Base-by-base conservation (phyloP, 129 eudicot genomes). In the Gnaphalium uliginosum region DNA sequence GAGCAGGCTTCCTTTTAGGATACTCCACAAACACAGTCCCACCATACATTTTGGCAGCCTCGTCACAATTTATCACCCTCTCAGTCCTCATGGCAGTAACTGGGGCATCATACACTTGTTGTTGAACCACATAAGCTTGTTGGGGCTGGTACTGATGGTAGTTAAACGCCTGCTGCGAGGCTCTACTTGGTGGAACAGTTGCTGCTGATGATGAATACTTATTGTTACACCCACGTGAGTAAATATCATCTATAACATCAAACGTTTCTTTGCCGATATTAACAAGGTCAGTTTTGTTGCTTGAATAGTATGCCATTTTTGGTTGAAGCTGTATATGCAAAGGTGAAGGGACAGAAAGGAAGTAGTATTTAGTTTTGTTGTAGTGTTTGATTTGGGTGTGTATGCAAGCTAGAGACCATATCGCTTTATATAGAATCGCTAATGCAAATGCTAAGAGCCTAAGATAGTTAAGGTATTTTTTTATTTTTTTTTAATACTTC, bases 41-140 rank as follows among this genome's bases (percentile, higher is more conserved):
- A 30, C 78, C 81, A 4, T 69, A 85, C 41, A 68, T 77, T 37
- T 73, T 81, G 25, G 83, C 88, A 13, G 78, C 88, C 5, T 81
- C 78, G 14, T 67, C 24, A 70, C 78, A 60, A 1, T 26, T 79
- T 23, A 81, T 74, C 17, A 76, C 77, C 56, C 56, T 61, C 68
- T 75, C 76, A 54, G 76, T 60, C 39, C 35, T 79, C 65, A 9
- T 41, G 26, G 59, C 19, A 39, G 76, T 32, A 3, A 66, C 48
- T n/a, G 72, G 65, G 2, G 37, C 72, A 64, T 23, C 71, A 19
- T 43, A 74, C 26, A 37, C 74, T 68, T 17, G 81, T 50, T 68
- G 80, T 5, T 69, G 81, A 19, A 76, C 77, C 27, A 75, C 67
- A 69, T 76, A 68, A 57, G 78, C 50, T 3, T 66, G 85, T 22